Base-by-base conservation (phyloP, 164 flowering plant genomes). In the Aristolochia californica region DNA sequence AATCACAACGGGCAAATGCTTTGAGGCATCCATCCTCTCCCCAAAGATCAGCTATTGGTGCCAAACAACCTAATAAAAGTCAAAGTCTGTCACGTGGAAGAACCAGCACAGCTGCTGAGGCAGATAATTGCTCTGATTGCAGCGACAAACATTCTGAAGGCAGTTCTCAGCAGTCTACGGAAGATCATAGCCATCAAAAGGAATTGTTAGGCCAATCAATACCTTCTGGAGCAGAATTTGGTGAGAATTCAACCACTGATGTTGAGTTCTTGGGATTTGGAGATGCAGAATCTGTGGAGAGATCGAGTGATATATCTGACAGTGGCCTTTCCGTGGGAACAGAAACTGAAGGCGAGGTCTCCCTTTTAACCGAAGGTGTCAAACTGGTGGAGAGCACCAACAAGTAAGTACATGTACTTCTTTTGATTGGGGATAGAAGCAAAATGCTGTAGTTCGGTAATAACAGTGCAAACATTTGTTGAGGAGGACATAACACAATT, bases 271-370 rank as follows among this genome's bases (percentile, higher is more conserved):
- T 78, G 62, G 82, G 76, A 22, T 71, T 64, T 56, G 77, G 76
- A 17, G 74, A 78, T 67, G 74, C 62, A 28, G 83, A 77, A 57
- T 65, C 63, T 60, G 88, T 77, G 53, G 87, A 78, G 62, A 81
- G 77, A 68, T 70, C 71, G 48, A 79, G 83, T 68, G 84, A 83
- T 54, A 72, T 71, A 57, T 84, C 88, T 75, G 88, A 84, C 61
- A 73, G 80, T 62, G 74, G 66, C 64, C 63, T 81, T 68, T 78
- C 82, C 60, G 60, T 75, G 68, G 79, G 80, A 72, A 74, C 89
- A 67, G 96, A 81, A 66, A 75, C 81, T 65, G 87, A 82, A 47
- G 64, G 76, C 50, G 61, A 45, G 3, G 70, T 60, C 56, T 52
- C 62, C 23, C 59, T 51, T 60, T 65, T 68, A 43, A 64, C 69